Conservation (phyloP, 2,329 filamentous ascomycete genomes). For the Aureobasidium mangrovei region DNA sequence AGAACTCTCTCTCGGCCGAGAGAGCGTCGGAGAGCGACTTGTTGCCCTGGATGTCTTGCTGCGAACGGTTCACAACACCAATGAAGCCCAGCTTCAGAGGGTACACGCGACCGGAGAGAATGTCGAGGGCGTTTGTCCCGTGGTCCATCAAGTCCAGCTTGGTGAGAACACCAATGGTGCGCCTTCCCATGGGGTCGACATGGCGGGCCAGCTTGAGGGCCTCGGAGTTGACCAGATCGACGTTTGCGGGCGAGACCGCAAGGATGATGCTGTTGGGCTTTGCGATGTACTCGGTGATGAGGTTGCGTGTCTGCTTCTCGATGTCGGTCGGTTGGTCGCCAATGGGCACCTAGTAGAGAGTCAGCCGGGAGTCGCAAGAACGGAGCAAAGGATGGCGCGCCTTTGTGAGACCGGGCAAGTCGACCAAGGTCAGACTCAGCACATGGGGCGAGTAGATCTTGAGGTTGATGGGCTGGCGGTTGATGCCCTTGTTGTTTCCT, state of each 20-base stretch:
- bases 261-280: slow-evolving; percentile 98
- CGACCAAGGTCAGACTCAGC: slow-evolving; percentile 89
- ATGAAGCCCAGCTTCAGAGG: slow-evolving; percentile 96
- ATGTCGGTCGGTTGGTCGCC: slow-evolving; percentile 96
- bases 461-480: slow-evolving; percentile 91
- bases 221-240: slow-evolving; percentile 97
- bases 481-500: slow-evolving; percentile 97
- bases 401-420: slow-evolving; percentile 93
- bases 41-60: slow-evolving; percentile 94
- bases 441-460: slow-evolving; percentile 98
- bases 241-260: slow-evolving; percentile 92
- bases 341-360: slow-evolving; percentile 66
- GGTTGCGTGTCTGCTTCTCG: slow-evolving; percentile 92
- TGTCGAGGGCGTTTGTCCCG: slow-evolving; percentile 94
- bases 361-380: background rate
- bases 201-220: slow-evolving; percentile 92
- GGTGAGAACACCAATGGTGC: slow-evolving; percentile 93
- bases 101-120: slow-evolving; percentile 93
- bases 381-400: slow-evolving; percentile 33
- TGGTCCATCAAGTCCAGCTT: slow-evolving; percentile 99
- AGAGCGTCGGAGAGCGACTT: slow-evolving; percentile 92
- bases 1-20: slow-evolving; percentile 85
- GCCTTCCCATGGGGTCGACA: slow-evolving; percentile 87
- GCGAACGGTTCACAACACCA: slow-evolving; percentile 93
- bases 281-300: slow-evolving; percentile 96